Evolutionary conservation across 139 green algal genomes (phyloP).

Genomic region (Volvox africanus): DNA sequence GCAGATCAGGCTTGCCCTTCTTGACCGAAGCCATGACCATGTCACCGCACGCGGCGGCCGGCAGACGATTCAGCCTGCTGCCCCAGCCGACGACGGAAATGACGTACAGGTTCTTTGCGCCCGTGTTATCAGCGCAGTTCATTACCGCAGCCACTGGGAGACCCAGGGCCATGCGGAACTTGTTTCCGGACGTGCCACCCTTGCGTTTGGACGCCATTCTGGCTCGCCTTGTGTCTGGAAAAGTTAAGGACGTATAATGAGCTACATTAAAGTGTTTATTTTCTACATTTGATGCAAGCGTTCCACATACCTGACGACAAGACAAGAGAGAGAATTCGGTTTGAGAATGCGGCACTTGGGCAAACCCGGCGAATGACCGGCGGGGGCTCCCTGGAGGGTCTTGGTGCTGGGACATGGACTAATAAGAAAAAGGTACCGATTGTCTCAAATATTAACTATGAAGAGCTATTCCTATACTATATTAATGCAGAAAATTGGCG

Average conservation of each 20-base stretch:
- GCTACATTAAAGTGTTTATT: neutral
- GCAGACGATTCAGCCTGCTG: slow-evolving; percentile 96
- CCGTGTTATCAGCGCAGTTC: slow-evolving; percentile 99
- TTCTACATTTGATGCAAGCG: neutral
- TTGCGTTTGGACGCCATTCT: slow-evolving; percentile 67
- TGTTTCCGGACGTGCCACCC: slow-evolving; percentile 89
- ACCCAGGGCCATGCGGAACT: slow-evolving; percentile 98
- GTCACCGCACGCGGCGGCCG: slow-evolving; percentile 88
- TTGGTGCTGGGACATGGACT: no score
- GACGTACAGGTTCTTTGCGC: slow-evolving; percentile 99
- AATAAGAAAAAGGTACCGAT: no score
- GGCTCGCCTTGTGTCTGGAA: slow-evolving; percentile 36
- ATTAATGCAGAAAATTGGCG: no score
- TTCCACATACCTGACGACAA: slow-evolving; percentile 13
- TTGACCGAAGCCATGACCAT: slow-evolving; percentile 99
- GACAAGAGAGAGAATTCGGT: slow-evolving; percentile 7
- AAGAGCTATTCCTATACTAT: no score
- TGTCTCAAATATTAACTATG: no score
- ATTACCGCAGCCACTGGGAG: slow-evolving; percentile 96
- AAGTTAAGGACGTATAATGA: neutral
- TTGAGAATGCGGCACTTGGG: neutral
- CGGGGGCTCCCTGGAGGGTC: neutral
- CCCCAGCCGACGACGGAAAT: slow-evolving; percentile 96
- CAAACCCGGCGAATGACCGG: neutral
- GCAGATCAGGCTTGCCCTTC: slow-evolving; percentile 99